Percentiles rank a stretch among this genome's conserved stretches.
phyloP scores from a whole-genome alignment of 148 eudicot species.

The Rhododendron griersonianum region DNA sequence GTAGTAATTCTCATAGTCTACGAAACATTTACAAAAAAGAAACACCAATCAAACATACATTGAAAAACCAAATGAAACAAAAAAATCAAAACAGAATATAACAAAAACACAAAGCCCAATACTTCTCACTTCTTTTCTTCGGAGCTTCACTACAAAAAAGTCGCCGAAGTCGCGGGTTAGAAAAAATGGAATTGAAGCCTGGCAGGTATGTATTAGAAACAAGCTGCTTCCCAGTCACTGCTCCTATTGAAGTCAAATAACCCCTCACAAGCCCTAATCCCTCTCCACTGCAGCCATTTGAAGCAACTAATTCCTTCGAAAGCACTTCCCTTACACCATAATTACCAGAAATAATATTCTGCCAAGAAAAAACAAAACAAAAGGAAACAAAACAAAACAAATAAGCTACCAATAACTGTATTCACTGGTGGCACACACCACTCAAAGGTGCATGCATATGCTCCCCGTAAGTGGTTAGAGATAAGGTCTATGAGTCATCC shows the following conservation, averaged over 20 bases:
- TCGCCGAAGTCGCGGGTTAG: constrained; percentile 26
- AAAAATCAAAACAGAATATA: neutral
- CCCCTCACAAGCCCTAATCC: constrained; percentile 22
- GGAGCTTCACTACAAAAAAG: constrained; percentile 35
- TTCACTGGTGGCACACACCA: neutral
- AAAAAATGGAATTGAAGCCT: constrained; percentile 12
- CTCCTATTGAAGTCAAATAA: constrained; percentile 18
- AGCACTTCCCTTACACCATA: neutral
- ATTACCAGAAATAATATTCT: constrained; percentile 3
- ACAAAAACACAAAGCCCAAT: neutral
- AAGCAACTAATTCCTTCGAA: neutral
- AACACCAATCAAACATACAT: neutral
- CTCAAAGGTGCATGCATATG: neutral
- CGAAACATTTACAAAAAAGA: constrained; percentile 1
- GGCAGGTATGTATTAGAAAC: neutral
- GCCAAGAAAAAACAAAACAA: neutral
- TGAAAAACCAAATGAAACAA: neutral
- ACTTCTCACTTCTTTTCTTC: constrained; percentile 36
- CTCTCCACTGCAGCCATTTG: constrained; percentile 9
- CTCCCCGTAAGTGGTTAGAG: neutral
- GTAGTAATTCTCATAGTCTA: constrained; percentile 49
- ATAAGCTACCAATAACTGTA: neutral
- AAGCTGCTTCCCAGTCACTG: constrained; percentile 9
- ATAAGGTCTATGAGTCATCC: neutral
- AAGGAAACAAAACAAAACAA: neutral